Percentiles rank a stretch among this genome's conserved stretches.
Conservation (phyloP, 2,329 filamentous ascomycete genomes). For the Fusarium mangiferae region DNA sequence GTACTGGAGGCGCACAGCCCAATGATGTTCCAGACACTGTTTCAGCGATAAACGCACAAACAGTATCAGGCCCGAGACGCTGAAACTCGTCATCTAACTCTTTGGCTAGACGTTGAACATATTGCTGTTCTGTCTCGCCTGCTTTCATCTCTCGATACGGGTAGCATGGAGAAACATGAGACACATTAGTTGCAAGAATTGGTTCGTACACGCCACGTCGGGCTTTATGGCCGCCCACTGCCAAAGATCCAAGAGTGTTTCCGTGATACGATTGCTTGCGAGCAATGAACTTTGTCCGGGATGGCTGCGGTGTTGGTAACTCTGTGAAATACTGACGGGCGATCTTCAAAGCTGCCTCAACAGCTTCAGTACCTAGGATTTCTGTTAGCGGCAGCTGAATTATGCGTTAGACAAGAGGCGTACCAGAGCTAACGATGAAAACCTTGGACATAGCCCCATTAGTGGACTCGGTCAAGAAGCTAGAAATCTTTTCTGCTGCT, state of each 20-base stretch:
- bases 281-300: constrained; percentile 29
- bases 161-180: constrained; percentile 44
- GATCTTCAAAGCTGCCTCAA: constrained; percentile 36
- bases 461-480: constrained; percentile 21
- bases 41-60: constrained; percentile 38
- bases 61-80: constrained; percentile 19
- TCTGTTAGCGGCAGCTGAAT: not conserved
- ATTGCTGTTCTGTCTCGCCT: constrained; percentile 42
- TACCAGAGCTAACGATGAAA: constrained; percentile 27
- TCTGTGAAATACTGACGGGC: constrained; percentile 37
- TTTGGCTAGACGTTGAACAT: constrained; percentile 20
- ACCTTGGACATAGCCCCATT: constrained; percentile 26
- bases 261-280: constrained; percentile 35
- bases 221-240: constrained; percentile 19
- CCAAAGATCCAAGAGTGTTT: constrained; percentile 27
- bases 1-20: constrained; percentile 20
- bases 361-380: constrained; percentile 31
- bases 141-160: constrained; percentile 37
- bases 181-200: constrained; percentile 39
- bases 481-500: constrained; percentile 15
- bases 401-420: fast-evolving
- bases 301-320: constrained; percentile 16
- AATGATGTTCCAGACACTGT: constrained; percentile 36
- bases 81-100: constrained; percentile 35
- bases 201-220: constrained; percentile 43